Evolutionary conservation across 257 asterid genomes (phyloP).

Genomic region (Ajuga chamaepitys): DNA sequence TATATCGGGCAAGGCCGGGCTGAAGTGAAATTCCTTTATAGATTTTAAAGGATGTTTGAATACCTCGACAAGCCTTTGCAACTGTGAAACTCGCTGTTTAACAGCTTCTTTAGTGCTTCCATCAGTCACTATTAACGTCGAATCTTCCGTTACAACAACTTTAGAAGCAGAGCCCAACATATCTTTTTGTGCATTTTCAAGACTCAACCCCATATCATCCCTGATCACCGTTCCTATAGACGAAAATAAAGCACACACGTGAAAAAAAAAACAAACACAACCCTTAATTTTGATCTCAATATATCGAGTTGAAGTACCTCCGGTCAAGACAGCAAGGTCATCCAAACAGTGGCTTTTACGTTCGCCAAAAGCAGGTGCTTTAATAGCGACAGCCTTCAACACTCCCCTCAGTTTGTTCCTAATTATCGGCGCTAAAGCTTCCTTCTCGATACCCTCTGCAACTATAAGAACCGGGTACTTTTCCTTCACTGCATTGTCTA

Average conservation of each 20-base stretch:
- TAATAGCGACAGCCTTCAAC: constrained; percentile 65
- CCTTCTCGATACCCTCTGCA: constrained; percentile 70
- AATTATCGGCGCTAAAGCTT: constrained; percentile 73
- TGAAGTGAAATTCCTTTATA: no score
- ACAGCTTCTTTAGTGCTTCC: constrained; percentile 61
- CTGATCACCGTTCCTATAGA: constrained; percentile 68
- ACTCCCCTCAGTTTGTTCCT: constrained; percentile 72
- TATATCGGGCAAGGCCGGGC: no score
- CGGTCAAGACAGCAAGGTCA: constrained; percentile 74
- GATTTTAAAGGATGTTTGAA: not conserved
- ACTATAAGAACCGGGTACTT: constrained; percentile 64
- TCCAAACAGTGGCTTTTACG: constrained; percentile 76
- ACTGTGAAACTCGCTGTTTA: constrained; percentile 43
- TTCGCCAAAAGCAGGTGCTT: constrained; percentile 79
- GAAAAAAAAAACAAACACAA: not conserved
- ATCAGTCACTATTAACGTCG: constrained; percentile 67
- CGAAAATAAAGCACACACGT: not conserved
- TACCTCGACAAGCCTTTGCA: constrained; percentile 71
- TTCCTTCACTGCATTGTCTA: constrained; percentile 76
- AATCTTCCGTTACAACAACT: constrained; percentile 64
- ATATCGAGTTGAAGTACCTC: constrained; percentile 41
- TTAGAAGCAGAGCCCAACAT: constrained; percentile 70
- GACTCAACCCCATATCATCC: constrained; percentile 65
- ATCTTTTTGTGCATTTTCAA: constrained; percentile 48
- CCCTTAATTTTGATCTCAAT: not conserved